Evolutionary conservation across 306 rosid genomes (phyloP).

Genomic region (Castanopsis chinensis): DNA sequence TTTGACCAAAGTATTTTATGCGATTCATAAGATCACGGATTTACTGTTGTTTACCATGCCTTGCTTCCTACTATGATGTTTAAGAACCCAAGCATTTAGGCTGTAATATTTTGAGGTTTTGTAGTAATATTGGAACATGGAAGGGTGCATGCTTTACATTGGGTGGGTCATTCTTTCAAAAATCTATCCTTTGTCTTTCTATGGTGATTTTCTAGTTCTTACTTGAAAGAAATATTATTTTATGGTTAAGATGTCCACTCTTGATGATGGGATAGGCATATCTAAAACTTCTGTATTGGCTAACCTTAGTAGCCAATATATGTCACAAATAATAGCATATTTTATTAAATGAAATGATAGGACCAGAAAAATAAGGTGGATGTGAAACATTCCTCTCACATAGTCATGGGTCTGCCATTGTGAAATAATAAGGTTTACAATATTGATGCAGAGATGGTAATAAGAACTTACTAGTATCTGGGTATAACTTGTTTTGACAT

Average conservation of each 20-base stretch:
- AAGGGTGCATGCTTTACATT: neutral
- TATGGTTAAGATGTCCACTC: neutral
- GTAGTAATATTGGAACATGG: neutral
- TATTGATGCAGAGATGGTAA: neutral
- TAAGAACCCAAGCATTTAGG: neutral
- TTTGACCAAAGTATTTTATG: neutral
- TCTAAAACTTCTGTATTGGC: neutral
- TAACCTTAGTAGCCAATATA: neutral
- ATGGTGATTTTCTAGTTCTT: neutral
- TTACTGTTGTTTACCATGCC: neutral
- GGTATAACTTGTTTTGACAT: slow-evolving; percentile 13
- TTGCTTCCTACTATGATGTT: neutral
- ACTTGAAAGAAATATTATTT: neutral
- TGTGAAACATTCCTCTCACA: neutral
- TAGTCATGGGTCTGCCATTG: neutral
- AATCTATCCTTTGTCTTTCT: neutral
- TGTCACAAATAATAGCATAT: neutral
- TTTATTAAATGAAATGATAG: neutral
- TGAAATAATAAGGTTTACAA: neutral
- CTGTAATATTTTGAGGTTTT: neutral
- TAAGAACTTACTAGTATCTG: neutral
- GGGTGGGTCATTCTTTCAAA: neutral
- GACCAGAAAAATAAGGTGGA: neutral
- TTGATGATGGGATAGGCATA: neutral
- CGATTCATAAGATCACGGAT: neutral